Conservation (phyloP, 345 rosid species). For the Acer saccharum region DNA sequence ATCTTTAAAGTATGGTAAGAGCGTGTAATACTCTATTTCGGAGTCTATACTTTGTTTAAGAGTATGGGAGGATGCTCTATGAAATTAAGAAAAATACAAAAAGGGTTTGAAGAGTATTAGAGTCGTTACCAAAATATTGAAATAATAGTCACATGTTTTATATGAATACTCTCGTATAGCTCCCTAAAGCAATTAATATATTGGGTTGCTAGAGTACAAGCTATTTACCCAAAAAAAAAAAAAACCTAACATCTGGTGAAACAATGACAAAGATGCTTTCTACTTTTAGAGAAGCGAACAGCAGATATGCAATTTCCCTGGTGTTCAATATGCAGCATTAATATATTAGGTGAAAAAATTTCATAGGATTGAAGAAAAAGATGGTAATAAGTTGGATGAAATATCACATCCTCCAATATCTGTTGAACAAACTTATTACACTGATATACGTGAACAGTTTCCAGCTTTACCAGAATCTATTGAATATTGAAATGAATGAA, state of each 20-base stretch:
- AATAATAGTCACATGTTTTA: background rate
- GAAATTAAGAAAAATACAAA: background rate
- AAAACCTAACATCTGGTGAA: background rate
- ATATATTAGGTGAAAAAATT: background rate
- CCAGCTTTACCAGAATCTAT: conserved; percentile 1
- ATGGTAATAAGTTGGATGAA: conserved; percentile 7
- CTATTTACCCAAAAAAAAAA: background rate
- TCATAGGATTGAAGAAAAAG: background rate
- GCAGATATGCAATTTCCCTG: background rate
- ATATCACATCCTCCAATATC: background rate
- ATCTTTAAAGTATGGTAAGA: no score
- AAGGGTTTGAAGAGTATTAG: background rate
- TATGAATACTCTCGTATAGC: background rate
- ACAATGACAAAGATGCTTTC: background rate
- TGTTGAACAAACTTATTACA: background rate
- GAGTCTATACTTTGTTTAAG: no score
- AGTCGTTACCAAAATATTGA: background rate
- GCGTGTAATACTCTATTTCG: no score
- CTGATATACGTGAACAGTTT: background rate
- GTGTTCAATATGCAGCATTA: background rate
- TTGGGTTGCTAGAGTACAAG: background rate
- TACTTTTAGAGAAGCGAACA: background rate
- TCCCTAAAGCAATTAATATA: background rate
- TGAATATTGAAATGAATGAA: conserved; percentile 13
- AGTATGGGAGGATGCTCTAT: no score